Evolutionary conservation across 257 asterid genomes (phyloP).

Genomic region (Solanum appendiculatum): DNA sequence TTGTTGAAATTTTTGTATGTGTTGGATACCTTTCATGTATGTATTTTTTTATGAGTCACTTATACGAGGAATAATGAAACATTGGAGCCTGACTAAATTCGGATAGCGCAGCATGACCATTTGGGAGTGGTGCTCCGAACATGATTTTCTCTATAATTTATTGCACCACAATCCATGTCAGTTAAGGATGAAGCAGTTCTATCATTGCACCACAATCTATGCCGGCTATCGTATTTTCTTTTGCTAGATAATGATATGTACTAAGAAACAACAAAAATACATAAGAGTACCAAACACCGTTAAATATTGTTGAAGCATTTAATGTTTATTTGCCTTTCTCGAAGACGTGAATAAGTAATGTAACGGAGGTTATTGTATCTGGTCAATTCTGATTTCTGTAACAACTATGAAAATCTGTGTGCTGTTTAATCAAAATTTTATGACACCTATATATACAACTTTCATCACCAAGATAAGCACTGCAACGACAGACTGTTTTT

Average conservation of each 20-base stretch:
- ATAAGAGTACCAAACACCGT: not conserved
- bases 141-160: no score
- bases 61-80: not conserved
- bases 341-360: not conserved
- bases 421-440: not conserved
- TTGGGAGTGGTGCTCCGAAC: no score
- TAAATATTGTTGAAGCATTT: not conserved
- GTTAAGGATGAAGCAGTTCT: no score
- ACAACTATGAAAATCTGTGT: not conserved
- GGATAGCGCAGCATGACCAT: no score
- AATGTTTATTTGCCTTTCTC: not conserved
- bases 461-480: not conserved
- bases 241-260: not conserved
- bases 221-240: not conserved
- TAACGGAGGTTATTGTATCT: not conserved
- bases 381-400: not conserved
- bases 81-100: no score
- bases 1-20: not conserved
- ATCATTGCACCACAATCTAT: no score
- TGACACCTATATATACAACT: not conserved
- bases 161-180: no score
- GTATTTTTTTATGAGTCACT: not conserved
- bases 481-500: not conserved
- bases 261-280: not conserved
- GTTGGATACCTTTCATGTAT: not conserved